Conservation (phyloP, 2,329 filamentous ascomycete genomes). For the Ophiostoma perfectum region DNA sequence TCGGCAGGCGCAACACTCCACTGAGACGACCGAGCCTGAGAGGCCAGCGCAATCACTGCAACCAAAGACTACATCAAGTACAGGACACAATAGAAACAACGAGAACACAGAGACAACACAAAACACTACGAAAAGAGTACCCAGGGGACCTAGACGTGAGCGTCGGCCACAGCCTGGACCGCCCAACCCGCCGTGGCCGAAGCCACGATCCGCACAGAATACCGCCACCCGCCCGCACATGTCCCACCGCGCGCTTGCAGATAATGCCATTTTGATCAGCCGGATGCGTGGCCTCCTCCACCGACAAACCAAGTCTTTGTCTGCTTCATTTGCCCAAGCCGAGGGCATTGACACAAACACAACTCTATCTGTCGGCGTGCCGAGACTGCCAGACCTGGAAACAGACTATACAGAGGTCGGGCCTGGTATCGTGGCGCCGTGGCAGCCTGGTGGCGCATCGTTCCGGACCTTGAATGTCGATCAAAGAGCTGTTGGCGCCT, state of each 20-base stretch:
- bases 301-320: no score
- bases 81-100: not conserved
- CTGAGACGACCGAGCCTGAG: no score
- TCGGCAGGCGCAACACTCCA: not conserved
- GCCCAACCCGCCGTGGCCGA: constrained; percentile 20
- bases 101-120: not conserved
- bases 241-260: not conserved
- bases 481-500: not conserved
- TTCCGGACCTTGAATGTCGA: not conserved
- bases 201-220: not conserved
- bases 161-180: constrained; percentile 15
- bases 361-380: constrained; percentile 8
- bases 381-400: constrained; percentile 12
- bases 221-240: not conserved
- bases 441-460: constrained; percentile 14
- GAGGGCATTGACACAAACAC: not conserved
- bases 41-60: no score
- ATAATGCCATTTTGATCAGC: not conserved
- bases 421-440: constrained; percentile 16
- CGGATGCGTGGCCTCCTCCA: not conserved
- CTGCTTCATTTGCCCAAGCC: not conserved
- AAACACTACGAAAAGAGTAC: no score
- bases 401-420: constrained; percentile 20
- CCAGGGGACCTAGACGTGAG: not conserved
- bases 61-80: not conserved